Evolutionary conservation across 2,329 filamentous ascomycete species (phyloP).

Genomic region (Macroventuria anomochaeta): DNA sequence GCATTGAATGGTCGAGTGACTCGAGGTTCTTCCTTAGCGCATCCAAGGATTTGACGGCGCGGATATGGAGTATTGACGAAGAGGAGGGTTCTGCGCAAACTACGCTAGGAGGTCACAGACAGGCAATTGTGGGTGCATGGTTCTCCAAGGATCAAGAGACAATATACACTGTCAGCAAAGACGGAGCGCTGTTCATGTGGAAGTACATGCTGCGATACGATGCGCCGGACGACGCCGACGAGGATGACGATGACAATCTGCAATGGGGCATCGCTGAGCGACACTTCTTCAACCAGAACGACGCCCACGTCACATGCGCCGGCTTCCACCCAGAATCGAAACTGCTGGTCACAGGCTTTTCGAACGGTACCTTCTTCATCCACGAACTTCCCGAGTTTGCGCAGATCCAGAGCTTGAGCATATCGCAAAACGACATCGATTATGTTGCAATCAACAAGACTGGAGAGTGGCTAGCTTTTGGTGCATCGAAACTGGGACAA

Average conservation of each 20-base stretch:
- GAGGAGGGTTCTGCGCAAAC: slow-evolving; percentile 91
- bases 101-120: slow-evolving; percentile 86
- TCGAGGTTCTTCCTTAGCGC: slow-evolving; percentile 93
- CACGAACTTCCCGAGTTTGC: slow-evolving; percentile 97
- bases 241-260: slow-evolving; percentile 71
- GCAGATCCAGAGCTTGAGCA: slow-evolving; percentile 89
- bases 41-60: slow-evolving; percentile 88
- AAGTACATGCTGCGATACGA: slow-evolving; percentile 73
- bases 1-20: slow-evolving; percentile 94
- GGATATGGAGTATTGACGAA: slow-evolving; percentile 91
- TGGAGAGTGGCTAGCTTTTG: slow-evolving; percentile 97
- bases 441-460: slow-evolving; percentile 92
- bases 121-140: slow-evolving; percentile 92
- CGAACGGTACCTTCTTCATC: slow-evolving; percentile 88
- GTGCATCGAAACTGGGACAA: slow-evolving; percentile 92
- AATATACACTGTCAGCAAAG: slow-evolving; percentile 95
- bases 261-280: slow-evolving; percentile 91
- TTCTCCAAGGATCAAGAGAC: slow-evolving; percentile 94
- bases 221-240: slow-evolving; percentile 59
- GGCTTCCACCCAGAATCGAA: slow-evolving; percentile 85
- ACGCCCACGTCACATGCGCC: slow-evolving; percentile 86
- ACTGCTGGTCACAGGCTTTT: slow-evolving; percentile 95
- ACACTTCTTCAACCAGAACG: slow-evolving; percentile 93
- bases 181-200: slow-evolving; percentile 96
- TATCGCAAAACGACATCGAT: slow-evolving; percentile 96